These are phyloP conservation scores for Clonostachys byssicola DNA, from an alignment of 2,329 filamentous ascomycete species.

Conservation along the genomic window DNA sequence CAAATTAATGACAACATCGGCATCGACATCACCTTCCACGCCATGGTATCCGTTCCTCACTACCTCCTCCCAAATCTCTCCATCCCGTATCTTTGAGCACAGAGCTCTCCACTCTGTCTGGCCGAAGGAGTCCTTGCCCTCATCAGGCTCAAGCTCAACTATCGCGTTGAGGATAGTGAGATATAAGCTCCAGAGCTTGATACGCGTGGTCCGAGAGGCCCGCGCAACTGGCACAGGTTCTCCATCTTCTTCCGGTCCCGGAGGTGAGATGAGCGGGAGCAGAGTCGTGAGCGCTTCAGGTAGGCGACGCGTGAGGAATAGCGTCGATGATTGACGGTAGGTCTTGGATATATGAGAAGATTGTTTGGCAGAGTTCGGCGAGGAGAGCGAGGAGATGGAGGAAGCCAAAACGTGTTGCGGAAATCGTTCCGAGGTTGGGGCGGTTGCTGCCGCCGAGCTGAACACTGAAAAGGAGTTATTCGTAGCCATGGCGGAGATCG, in stretches of 20 bases:
- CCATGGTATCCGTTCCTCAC: constrained; percentile 84
- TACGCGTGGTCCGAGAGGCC: constrained; percentile 75
- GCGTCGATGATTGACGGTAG: constrained; percentile 88
- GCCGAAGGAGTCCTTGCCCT: constrained; percentile 86
- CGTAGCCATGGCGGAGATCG: not conserved
- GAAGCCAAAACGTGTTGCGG: constrained; percentile 52
- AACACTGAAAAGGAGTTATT: not conserved
- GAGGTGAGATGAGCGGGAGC: constrained; percentile 71
- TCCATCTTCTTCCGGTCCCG: constrained; percentile 35
- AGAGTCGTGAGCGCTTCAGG: constrained; percentile 86
- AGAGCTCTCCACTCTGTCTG: constrained; percentile 79
- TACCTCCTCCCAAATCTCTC: constrained; percentile 92
- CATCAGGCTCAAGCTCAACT: constrained; percentile 81
- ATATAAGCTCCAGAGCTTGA: constrained; percentile 98
- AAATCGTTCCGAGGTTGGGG: constrained; percentile 28
- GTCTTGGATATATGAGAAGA: constrained; percentile 80
- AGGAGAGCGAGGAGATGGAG: constrained; percentile 67
- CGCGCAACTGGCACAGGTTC: constrained; percentile 71
- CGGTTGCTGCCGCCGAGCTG: not conserved
- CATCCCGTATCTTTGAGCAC: constrained; percentile 80
- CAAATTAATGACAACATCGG: constrained; percentile 90
- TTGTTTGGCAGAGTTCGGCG: constrained; percentile 55
- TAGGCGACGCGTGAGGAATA: constrained; percentile 90
- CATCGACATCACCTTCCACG: constrained; percentile 84
- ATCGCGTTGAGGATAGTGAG: constrained; percentile 90